Conservation (phyloP, 208 protist species). For the Wallacemonas sp. region DNA sequence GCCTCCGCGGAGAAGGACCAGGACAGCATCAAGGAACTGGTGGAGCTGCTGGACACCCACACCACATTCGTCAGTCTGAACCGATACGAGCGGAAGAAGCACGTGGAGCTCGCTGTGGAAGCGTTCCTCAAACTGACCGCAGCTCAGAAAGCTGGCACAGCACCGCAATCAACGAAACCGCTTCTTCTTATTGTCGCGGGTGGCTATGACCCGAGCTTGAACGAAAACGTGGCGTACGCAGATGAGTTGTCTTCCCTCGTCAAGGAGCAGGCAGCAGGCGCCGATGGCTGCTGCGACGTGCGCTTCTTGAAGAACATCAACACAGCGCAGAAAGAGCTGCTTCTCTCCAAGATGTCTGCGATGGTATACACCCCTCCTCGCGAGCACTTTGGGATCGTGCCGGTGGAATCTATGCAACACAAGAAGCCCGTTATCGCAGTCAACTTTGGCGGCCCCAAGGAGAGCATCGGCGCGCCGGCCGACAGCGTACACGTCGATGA, state of each 20-base stretch:
- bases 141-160: conserved; percentile 15
- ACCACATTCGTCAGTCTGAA: conserved; percentile 96
- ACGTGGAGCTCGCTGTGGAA: conserved; percentile 90
- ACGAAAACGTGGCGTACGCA: conserved; percentile 84
- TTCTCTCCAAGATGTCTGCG: conserved; percentile 73
- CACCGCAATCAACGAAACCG: background rate
- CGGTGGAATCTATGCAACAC: conserved; percentile 82
- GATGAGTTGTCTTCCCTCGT: conserved; percentile 68
- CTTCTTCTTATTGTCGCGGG: conserved; percentile 84
- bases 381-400: conserved; percentile 97
- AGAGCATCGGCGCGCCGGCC: conserved; percentile 71
- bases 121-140: conserved; percentile 56
- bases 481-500: background rate
- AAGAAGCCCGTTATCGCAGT: conserved; percentile 90
- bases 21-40: conserved; percentile 19
- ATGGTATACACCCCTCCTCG: conserved; percentile 94
- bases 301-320: conserved; percentile 86
- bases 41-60: background rate
- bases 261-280: conserved; percentile 19
- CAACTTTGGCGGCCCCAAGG: conserved; percentile 91
- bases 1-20: conserved; percentile 6
- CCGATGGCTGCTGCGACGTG: conserved; percentile 31
- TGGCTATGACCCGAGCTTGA: conserved; percentile 73
- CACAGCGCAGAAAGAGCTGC: conserved; percentile 51
- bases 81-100: conserved; percentile 98